Base-by-base conservation (phyloP, 306 rosid genomes). In the Cotoneaster glaucophyllus region DNA sequence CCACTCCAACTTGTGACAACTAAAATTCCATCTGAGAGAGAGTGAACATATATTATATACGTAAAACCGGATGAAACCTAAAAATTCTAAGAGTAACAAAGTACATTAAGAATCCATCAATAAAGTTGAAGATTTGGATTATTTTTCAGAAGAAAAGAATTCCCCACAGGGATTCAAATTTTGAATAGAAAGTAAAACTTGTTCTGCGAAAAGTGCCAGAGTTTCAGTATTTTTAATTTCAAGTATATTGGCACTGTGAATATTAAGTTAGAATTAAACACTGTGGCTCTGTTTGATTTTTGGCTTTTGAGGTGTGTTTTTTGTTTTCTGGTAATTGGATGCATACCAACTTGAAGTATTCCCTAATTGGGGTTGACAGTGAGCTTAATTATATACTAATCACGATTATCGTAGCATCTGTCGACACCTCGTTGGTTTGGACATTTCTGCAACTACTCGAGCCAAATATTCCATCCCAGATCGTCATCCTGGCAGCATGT, bases 281-380 rank as follows among this genome's bases (percentile, higher is more conserved):
- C 88, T 71, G 86, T 75, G 88, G 77, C 74, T 84, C 85, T 85
- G 90, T 86, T 85, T 85, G 79, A 69, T 79, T 84, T 81, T 74
- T 65, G 81, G 79, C 90, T 87, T 92, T 90, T 88, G 93, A 90
- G 96, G 89, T 84, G 93, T 81, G 86, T 78, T 50, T 63, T 92
- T 93, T 93, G 98, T 90, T 85, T 85, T 80, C 29, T 52, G 79
- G 93, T 89, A 75, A 64, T 86, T 93, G 98, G 96, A 88, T 56
- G 32, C 82, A 79, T 84, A 80, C 84, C 28, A 53, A 41, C 66
- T 61, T n/a, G 69, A 77, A 73, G 87, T 82, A 84, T 82, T 50
- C 54, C 54, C 8, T 88, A 22, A 65, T 71, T 68, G 26, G 53
- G 67, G 74, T 80, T 71, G 69, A 52, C 67, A 69, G 28, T 70